These are phyloP conservation scores for Metschnikowia shivogae DNA, from an alignment of 805 yeast species.

Conservation along the genomic window DNA sequence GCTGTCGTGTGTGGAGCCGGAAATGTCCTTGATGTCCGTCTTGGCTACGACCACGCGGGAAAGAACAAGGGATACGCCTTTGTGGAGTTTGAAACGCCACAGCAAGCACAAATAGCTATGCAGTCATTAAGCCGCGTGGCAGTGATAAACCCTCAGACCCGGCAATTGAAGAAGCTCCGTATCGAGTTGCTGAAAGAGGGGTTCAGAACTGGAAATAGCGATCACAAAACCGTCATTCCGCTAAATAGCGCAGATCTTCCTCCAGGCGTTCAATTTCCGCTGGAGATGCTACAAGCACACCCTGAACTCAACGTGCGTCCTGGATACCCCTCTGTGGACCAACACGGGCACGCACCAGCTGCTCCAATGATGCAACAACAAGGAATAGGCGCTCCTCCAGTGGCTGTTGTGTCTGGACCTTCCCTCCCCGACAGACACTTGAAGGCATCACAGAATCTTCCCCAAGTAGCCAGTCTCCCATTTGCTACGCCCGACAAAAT, in stretches of 20 bases:
- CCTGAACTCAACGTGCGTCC: constrained; percentile 1
- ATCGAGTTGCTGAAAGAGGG: constrained; percentile 64
- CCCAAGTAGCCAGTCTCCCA: constrained; percentile 42
- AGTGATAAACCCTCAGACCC: constrained; percentile 22
- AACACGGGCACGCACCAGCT: not conserved
- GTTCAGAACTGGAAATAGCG: constrained; percentile 27
- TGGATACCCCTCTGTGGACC: constrained; percentile 4
- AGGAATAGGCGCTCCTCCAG: not conserved
- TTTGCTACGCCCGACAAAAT: constrained; percentile 54
- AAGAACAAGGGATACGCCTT: constrained; percentile 66
- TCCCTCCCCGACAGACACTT: constrained; percentile 25
- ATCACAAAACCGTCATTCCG: constrained; percentile 39
- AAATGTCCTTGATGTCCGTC: constrained; percentile 60
- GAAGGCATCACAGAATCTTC: constrained; percentile 54
- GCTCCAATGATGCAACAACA: constrained; percentile 4
- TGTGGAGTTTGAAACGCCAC: constrained; percentile 51
- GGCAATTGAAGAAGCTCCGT: constrained; percentile 41
- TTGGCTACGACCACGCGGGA: constrained; percentile 55
- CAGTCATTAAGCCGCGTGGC: constrained; percentile 41
- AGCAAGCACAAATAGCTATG: constrained; percentile 51
- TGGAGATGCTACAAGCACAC: constrained; percentile 31
- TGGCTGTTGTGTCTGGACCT: not conserved
- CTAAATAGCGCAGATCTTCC: constrained; percentile 49
- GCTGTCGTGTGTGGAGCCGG: constrained; percentile 71
- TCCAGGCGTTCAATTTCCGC: constrained; percentile 54